Percentiles rank a stretch among this genome's conserved stretches.
These are phyloP conservation scores for Meyerozyma guilliermondii DNA, from an alignment of 1,139 yeast species.

Conservation along the genomic window DNA sequence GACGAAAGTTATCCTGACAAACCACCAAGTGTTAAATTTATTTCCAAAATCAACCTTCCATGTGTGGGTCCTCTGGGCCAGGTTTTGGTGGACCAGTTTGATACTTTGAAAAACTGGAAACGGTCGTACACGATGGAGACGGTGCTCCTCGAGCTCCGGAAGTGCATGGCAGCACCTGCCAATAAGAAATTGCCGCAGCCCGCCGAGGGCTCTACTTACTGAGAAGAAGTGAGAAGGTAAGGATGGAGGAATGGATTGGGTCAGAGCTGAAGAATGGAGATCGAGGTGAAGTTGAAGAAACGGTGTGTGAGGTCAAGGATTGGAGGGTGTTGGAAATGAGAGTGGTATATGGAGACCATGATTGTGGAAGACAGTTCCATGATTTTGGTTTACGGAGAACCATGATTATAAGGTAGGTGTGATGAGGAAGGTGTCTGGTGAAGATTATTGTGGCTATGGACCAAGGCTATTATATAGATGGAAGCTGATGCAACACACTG, in stretches of 20 bases:
- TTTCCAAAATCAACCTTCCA: slow-evolving; percentile 83
- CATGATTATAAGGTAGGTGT: no score
- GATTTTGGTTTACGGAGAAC: no score
- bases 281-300: no score
- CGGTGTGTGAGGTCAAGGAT: no score
- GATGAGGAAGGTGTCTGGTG: no score
- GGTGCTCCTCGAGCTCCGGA: slow-evolving; percentile 78
- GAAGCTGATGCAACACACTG: no score
- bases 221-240: slow-evolving; percentile 7
- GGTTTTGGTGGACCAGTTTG: slow-evolving; percentile 58
- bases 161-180: slow-evolving; percentile 72
- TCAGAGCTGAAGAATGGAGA: neutral
- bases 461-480: no score
- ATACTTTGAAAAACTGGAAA: slow-evolving; percentile 79
- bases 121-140: slow-evolving; percentile 89
- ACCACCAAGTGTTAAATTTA: slow-evolving; percentile 79
- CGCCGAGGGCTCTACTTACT: slow-evolving; percentile 75
- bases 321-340: no score
- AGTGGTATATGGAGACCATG: no score
- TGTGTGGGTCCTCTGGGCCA: slow-evolving; percentile 75
- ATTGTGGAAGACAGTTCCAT: no score
- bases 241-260: no score
- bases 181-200: slow-evolving; percentile 91
- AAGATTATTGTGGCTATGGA: no score
- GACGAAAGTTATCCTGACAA: slow-evolving; percentile 82